phyloP scores from a whole-genome alignment of 1,284 basidiomycete species.

The Ceratobasidium papillatum region DNA sequence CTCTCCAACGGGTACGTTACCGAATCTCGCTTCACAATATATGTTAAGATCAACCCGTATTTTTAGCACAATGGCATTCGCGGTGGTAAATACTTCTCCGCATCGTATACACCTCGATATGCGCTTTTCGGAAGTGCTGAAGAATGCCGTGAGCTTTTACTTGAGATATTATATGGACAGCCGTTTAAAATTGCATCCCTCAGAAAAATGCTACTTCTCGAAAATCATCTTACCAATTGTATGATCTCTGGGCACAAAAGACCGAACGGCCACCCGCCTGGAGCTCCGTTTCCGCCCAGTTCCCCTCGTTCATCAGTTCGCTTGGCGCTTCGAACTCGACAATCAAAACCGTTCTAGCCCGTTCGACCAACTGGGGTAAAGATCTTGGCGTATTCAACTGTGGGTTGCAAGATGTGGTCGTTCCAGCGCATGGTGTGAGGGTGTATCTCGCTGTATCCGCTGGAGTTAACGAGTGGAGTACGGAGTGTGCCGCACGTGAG shows the following conservation, averaged over 20 bases:
- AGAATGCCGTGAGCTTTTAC: constrained; percentile 49
- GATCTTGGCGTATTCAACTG: constrained; percentile 50
- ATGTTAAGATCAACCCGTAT: neutral
- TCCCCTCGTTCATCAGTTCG: constrained; percentile 16
- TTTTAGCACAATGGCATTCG: constrained; percentile 49
- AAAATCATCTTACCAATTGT: constrained; percentile 50
- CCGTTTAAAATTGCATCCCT: neutral
- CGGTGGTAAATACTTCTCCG: constrained; percentile 54
- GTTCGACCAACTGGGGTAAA: constrained; percentile 51
- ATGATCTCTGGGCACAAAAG: constrained; percentile 56
- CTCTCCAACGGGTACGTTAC: constrained; percentile 37
- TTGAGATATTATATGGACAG: neutral
- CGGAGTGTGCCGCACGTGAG: neutral
- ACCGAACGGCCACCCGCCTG: constrained; percentile 9
- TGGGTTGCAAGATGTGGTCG: constrained; percentile 46
- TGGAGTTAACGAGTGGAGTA: neutral
- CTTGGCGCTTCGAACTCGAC: constrained; percentile 14
- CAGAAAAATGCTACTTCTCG: constrained; percentile 47
- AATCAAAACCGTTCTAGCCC: constrained; percentile 16
- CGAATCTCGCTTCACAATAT: neutral
- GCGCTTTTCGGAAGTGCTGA: constrained; percentile 53
- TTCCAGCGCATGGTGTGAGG: constrained; percentile 51
- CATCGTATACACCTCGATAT: constrained; percentile 51
- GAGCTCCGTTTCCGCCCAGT: constrained; percentile 22
- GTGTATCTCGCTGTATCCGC: constrained; percentile 44